Evolutionary conservation across 306 rosid genomes (phyloP), one percentile per base, ranked within the genome.

Genomic region (Pyrus betulifolia): DNA sequence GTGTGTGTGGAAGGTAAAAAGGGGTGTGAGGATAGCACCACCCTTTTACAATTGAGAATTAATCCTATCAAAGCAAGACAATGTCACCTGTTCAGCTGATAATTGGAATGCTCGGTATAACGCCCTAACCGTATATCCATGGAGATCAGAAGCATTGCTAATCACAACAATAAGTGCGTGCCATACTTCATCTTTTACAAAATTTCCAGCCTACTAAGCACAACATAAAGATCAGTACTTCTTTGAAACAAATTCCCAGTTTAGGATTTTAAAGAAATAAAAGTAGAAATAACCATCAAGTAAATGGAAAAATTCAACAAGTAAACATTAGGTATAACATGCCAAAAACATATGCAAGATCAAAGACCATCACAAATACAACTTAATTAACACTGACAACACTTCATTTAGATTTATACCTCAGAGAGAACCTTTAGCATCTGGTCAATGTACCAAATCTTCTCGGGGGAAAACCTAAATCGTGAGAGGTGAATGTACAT

Each of bases 121-220:
- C 31, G 93, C 91, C 74, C 99, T 84, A 54, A 89, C 97, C 40
- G 97, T 90, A 74, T 95, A 95, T 75, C 97, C 97, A 78, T 95
- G 99, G 84, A 95, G 97, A 80, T 92, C 97, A 52, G 97, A 80
- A 78, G 99, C 95, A 83, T 95, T 95, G 88, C 88, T 95, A 83
- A 95, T 85, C 77, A 89, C 91, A 76, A 92, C 97, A 84, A 95
- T 86, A 81, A 95, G 82, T 51, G 88, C 96, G 79, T 90, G 88
- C 97, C 99, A 95, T 35, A 89, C 97, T 76, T 95, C 99, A 95
- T 95, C 97, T 87, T 92, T 91, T 70, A 95, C 96, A 84, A 87
- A 89, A 85, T 87, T 95, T 90, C 99, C 99, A 92, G 99, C 99
- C 99, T 95, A 92, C 96, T 85, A 92, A 90, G 87, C 91, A 90